A percentile compares a stretch with the other conserved stretches of the same genome.
Conservation (phyloP, 768 basidiomycete species). For the Chalciporus piperatus region DNA sequence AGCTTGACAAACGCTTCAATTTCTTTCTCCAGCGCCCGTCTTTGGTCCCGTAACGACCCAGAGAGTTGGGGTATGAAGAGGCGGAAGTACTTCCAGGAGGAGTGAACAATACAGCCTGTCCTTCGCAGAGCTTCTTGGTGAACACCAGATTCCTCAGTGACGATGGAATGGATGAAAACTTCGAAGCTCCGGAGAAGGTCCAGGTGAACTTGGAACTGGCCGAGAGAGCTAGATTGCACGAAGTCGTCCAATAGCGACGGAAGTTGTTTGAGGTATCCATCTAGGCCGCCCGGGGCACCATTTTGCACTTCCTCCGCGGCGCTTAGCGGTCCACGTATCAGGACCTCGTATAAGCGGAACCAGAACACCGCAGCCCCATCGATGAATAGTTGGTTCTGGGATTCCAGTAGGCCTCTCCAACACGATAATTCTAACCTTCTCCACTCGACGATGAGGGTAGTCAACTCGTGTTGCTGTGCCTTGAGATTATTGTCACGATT, state of each 20-base stretch:
- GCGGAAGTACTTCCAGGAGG: slow-evolving; percentile 60
- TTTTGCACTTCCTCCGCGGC: slow-evolving; percentile 39
- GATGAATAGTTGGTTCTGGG: slow-evolving; percentile 52
- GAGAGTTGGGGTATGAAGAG: slow-evolving; percentile 53
- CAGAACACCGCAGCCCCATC: slow-evolving; percentile 69
- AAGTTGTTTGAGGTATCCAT: slow-evolving; percentile 59
- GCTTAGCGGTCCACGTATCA: slow-evolving; percentile 59
- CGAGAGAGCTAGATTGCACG: slow-evolving; percentile 70
- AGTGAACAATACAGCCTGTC: slow-evolving; percentile 56
- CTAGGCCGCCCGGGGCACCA: slow-evolving; percentile 33
- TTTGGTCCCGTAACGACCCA: slow-evolving; percentile 52
- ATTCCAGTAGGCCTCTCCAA: slow-evolving; percentile 79
- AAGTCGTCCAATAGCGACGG: slow-evolving; percentile 81
- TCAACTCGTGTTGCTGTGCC: slow-evolving; percentile 60
- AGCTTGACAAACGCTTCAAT: slow-evolving; percentile 85
- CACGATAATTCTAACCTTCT: slow-evolving; percentile 83
- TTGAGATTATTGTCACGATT: slow-evolving; percentile 84
- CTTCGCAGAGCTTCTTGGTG: slow-evolving; percentile 40
- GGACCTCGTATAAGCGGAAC: slow-evolving; percentile 84
- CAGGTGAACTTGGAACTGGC: slow-evolving; percentile 75
- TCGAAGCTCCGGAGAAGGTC: slow-evolving; percentile 68
- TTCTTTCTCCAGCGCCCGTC: slow-evolving; percentile 69
- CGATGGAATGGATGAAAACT: slow-evolving; percentile 41
- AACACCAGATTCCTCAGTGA: slow-evolving; percentile 26
- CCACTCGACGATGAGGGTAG: slow-evolving; percentile 82